Evolutionary conservation across 2,329 filamentous ascomycete species (phyloP).

Genomic region (Metarhizium sp.): DNA sequence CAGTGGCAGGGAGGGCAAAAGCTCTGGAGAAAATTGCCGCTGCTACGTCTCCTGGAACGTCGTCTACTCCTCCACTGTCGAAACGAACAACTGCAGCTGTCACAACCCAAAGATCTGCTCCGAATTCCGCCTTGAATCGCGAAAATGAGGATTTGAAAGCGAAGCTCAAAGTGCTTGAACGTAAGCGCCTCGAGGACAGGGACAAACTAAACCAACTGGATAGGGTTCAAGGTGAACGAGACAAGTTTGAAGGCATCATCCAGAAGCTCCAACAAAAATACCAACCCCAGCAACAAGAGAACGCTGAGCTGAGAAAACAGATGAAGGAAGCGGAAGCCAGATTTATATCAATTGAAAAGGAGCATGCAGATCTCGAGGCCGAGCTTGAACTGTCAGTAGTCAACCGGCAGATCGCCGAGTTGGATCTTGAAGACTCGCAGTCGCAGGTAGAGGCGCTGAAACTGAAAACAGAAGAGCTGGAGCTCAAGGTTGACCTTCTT

Average conservation of each 20-base stretch:
- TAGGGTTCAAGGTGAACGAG: conserved; percentile 63
- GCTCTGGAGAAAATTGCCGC: conserved; percentile 43
- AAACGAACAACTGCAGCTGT: conserved; percentile 18
- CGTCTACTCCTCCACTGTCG: conserved; percentile 21
- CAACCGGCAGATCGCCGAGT: conserved; percentile 94
- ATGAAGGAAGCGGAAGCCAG: conserved; percentile 66
- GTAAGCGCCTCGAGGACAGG: conserved; percentile 75
- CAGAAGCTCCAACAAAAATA: conserved; percentile 87
- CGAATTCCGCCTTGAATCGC: conserved; percentile 42
- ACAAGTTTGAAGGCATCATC: conserved; percentile 75
- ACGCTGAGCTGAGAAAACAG: conserved; percentile 63
- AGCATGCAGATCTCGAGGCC: conserved; percentile 74
- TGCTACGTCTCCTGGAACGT: conserved; percentile 18
- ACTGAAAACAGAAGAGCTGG: conserved; percentile 69
- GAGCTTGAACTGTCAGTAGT: conserved; percentile 84
- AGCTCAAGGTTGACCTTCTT: conserved; percentile 80
- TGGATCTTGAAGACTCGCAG: conserved; percentile 75
- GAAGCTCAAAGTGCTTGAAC: conserved; percentile 78
- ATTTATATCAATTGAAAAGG: conserved; percentile 56
- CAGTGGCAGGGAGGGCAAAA: conserved; percentile 39
- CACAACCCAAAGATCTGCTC: conserved; percentile 28
- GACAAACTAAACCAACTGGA: conserved; percentile 76
- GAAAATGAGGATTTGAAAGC: conserved; percentile 84
- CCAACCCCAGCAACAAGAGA: conserved; percentile 74
- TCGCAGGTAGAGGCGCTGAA: conserved; percentile 71